A percentile compares a stretch with the other conserved stretches of the same genome.
These are phyloP conservation scores for Phanerodontia chrysosporium DNA, from an alignment of 768 basidiomycete genomes.

Conservation along the genomic window DNA sequence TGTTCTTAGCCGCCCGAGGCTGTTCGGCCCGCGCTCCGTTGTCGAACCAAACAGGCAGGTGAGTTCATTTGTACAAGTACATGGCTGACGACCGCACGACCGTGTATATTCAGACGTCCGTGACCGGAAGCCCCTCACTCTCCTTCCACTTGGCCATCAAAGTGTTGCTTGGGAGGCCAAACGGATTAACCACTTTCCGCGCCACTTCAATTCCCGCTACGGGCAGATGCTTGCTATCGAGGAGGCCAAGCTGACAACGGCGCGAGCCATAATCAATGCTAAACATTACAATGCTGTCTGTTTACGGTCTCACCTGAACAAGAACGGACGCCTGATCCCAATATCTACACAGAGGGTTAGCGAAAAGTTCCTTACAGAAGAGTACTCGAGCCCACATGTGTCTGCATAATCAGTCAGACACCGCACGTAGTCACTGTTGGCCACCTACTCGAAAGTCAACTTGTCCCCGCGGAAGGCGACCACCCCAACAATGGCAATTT, in stretches of 20 bases:
- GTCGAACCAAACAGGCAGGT: background rate
- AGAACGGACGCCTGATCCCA: constrained; percentile 48
- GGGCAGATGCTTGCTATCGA: constrained; percentile 29
- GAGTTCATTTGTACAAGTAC: background rate
- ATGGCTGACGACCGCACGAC: no score
- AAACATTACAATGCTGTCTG: no score
- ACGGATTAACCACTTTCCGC: constrained; percentile 39
- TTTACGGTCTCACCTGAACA: constrained; percentile 29
- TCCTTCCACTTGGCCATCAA: constrained; percentile 33
- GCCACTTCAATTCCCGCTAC: constrained; percentile 37
- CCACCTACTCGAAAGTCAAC: constrained; percentile 44
- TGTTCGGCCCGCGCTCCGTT: no score
- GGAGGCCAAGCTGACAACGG: constrained; percentile 35
- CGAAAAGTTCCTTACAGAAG: no score
- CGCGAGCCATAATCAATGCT: no score
- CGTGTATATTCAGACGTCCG: background rate
- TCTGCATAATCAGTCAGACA: no score
- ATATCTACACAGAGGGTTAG: constrained; percentile 26
- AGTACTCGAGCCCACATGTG: no score
- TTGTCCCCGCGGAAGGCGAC: constrained; percentile 47
- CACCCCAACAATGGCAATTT: constrained; percentile 40
- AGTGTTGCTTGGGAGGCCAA: constrained; percentile 35
- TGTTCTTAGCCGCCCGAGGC: background rate
- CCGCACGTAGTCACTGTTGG: no score
- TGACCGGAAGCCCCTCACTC: constrained; percentile 31